phyloP scores from a whole-genome alignment of 2,329 filamentous ascomycete genomes.

The Diplocarpon rosae region DNA sequence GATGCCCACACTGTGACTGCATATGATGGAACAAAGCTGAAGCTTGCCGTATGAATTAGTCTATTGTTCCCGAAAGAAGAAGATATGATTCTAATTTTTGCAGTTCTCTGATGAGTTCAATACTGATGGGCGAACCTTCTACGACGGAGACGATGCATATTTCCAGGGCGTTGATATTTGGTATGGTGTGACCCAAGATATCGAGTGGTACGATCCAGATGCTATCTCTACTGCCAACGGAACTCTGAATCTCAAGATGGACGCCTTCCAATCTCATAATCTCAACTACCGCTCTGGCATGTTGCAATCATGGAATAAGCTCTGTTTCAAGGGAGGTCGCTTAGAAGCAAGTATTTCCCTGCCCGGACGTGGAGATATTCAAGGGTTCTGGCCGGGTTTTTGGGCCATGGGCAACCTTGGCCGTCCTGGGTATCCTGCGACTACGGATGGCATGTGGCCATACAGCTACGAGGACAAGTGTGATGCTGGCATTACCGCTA shows the following conservation, averaged over 20 bases:
- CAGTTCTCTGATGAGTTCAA: slow-evolving; percentile 66
- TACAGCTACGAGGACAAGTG: slow-evolving; percentile 61
- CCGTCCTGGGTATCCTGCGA: slow-evolving; percentile 56
- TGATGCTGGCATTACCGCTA: slow-evolving; percentile 60
- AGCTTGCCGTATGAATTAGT: slow-evolving; percentile 35
- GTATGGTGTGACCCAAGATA: slow-evolving; percentile 61
- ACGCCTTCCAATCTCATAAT: slow-evolving; percentile 52
- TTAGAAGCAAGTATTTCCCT: slow-evolving; percentile 61
- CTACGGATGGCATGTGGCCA: slow-evolving; percentile 63
- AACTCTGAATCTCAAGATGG: slow-evolving; percentile 52
- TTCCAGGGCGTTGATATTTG: slow-evolving; percentile 58
- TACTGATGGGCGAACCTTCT: slow-evolving; percentile 54
- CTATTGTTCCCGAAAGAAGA: neutral
- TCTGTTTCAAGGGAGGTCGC: slow-evolving; percentile 62
- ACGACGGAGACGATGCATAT: slow-evolving; percentile 58
- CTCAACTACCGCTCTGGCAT: slow-evolving; percentile 62
- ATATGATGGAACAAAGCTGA: slow-evolving; percentile 47
- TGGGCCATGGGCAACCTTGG: slow-evolving; percentile 68
- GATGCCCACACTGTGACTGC: slow-evolving; percentile 44
- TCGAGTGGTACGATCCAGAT: slow-evolving; percentile 64
- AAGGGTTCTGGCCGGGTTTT: slow-evolving; percentile 66
- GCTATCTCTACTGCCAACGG: slow-evolving; percentile 52
- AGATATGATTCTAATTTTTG: slow-evolving; percentile 2
- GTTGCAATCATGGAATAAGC: slow-evolving; percentile 63
- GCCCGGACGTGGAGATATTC: slow-evolving; percentile 53